Evolutionary conservation across 495 filamentous ascomycete genomes (phyloP).

Genomic region (Hypoxylon subgilvum): DNA sequence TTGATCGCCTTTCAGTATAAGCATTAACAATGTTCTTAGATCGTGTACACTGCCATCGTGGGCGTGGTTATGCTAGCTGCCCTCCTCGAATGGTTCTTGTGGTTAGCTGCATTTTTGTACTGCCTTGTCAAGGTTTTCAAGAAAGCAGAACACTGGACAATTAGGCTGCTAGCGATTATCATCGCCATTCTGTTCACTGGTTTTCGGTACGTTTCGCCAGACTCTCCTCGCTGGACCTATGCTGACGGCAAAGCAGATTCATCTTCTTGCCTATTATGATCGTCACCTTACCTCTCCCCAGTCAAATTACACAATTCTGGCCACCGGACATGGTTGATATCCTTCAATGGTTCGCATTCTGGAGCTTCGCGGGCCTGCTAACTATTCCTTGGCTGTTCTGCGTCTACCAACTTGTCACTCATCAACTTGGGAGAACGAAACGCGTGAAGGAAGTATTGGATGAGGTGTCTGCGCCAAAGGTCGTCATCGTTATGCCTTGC

Average conservation of each 20-base stretch:
- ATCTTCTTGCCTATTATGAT: slow-evolving; percentile 95
- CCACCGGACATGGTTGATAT: slow-evolving; percentile 68
- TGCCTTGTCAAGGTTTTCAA: slow-evolving; percentile 85
- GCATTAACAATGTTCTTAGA: slow-evolving; percentile 39
- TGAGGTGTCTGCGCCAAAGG: slow-evolving; percentile 86
- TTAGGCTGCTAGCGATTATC: slow-evolving; percentile 74
- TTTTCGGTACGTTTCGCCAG: slow-evolving; percentile 65
- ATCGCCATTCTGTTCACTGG: slow-evolving; percentile 75
- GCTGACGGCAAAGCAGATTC: slow-evolving; percentile 55
- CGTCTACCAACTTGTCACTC: slow-evolving; percentile 85
- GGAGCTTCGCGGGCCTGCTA: slow-evolving; percentile 85
- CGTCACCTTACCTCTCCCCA: slow-evolving; percentile 86
- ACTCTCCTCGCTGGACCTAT: background rate
- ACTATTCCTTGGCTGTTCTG: slow-evolving; percentile 93
- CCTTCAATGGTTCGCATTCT: slow-evolving; percentile 96
- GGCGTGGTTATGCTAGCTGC: slow-evolving; percentile 83
- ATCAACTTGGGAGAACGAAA: slow-evolving; percentile 79
- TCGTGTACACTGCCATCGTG: slow-evolving; percentile 79
- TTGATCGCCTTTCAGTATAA: background rate
- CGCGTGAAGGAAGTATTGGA: slow-evolving; percentile 84
- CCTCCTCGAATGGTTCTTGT: slow-evolving; percentile 91
- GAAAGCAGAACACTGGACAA: slow-evolving; percentile 88
- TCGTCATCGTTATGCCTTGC: slow-evolving; percentile 96
- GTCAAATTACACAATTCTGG: slow-evolving; percentile 70
- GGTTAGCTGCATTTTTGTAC: slow-evolving; percentile 90